Evolutionary conservation across 2,329 filamentous ascomycete genomes (phyloP), one percentile per base, ranked within the genome.

Genomic region (Beauveria brongniartii): DNA sequence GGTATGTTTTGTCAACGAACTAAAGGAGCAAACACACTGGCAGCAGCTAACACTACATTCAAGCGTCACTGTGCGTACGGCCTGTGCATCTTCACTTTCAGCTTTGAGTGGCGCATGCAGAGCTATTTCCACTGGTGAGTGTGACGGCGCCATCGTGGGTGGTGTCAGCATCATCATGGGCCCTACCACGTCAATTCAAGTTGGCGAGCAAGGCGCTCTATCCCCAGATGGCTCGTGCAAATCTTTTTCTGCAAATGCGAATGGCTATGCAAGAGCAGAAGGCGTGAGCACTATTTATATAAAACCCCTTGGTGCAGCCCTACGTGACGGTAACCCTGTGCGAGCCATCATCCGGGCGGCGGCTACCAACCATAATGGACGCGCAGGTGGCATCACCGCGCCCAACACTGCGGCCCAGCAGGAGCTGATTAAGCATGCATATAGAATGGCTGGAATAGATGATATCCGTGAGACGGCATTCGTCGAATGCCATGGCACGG

Each of bases 261-360:
- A 78, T 55, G 80, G 80, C 0, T 82, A 80, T 59, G 76, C 70
- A 0, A 70, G 78, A 16, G 79, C 75, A 1, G 80, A 82, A 62
- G 80, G 75, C 3, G 65, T 76, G 9, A 74, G 65, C 0, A 67
- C 71, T 5, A 55, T 82, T 3, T 64, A 77, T 1, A 55, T 82
- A 7, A 82, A 82, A 65, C 70, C 65, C 0, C 66, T 82, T 0
- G 65, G 69, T 16, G 71, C 74, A 37, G 80, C 80, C 0, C 67
- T 86, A 6, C 65, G 67, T 5, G 77, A 78, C 47, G 72, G 73
- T 3, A 75, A 82, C 64, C 71, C 72, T 0, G 69, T 76, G 41
- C 65, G 72, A 3, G 72, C 70, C 5, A 67, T 76, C 10, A 71
- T 78, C 20, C 65, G 71, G 2, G 69, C 63, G 2, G 71, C 71